These are phyloP conservation scores for Blastocystis sp. DNA, from an alignment of 352 stramenopile genomes.

Conservation along the genomic window DNA sequence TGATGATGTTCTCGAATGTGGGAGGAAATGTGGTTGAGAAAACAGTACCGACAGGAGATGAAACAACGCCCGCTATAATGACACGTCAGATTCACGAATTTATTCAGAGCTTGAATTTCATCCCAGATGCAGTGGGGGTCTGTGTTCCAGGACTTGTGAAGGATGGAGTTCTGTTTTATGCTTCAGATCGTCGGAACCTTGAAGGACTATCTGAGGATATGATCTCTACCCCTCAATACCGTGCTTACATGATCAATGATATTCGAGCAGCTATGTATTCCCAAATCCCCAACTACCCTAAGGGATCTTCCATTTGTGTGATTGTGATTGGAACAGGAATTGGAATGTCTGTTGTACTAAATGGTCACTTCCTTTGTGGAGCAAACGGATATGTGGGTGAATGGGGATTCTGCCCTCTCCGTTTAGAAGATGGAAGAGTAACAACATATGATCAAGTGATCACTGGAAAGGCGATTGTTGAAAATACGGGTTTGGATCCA, in stretches of 20 bases:
- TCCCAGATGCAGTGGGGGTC: slow-evolving; percentile 33
- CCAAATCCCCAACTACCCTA: slow-evolving; percentile 35
- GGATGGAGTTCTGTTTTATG: slow-evolving; percentile 47
- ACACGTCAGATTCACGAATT: background rate
- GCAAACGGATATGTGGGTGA: slow-evolving; percentile 45
- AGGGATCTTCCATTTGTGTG: slow-evolving; percentile 29
- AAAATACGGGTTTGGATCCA: background rate
- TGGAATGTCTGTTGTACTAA: slow-evolving; percentile 47
- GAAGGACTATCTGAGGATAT: slow-evolving; percentile 52
- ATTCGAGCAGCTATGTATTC: slow-evolving; percentile 57
- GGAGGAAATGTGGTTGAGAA: background rate
- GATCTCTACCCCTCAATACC: slow-evolving; percentile 16
- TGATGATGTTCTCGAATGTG: slow-evolving; percentile 29
- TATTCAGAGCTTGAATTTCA: slow-evolving; percentile 22
- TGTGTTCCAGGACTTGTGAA: slow-evolving; percentile 57
- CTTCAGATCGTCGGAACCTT: slow-evolving; percentile 57
- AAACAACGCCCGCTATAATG: background rate
- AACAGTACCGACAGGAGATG: background rate
- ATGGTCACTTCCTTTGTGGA: slow-evolving; percentile 42
- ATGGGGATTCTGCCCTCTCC: slow-evolving; percentile 25
- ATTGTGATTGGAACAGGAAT: slow-evolving; percentile 64
- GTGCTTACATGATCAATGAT: slow-evolving; percentile 53
- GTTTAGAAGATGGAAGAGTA: slow-evolving; percentile 18
- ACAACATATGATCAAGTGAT: background rate
- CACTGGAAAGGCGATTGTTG: slow-evolving; percentile 54